phyloP scores from a whole-genome alignment of 2,329 filamentous ascomycete species.

The Dothideomycetidae sp. region DNA sequence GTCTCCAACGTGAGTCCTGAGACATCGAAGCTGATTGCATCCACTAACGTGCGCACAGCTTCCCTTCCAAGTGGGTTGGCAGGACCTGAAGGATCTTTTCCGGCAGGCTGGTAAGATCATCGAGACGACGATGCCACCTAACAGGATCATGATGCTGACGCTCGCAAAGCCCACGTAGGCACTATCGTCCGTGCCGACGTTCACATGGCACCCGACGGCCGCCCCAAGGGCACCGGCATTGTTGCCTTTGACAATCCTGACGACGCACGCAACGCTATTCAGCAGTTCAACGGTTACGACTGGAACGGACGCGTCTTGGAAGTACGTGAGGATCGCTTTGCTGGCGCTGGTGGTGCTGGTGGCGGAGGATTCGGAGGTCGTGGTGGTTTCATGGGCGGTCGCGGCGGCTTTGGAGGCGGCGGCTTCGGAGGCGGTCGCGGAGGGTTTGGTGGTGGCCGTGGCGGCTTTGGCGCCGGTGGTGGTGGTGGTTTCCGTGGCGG shows the following conservation, averaged over 20 bases:
- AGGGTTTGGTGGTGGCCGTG: conserved; percentile 30
- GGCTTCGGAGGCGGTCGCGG: conserved; percentile 30
- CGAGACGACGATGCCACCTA: neutral
- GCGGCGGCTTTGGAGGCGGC: conserved; percentile 23
- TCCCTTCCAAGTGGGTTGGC: conserved; percentile 94
- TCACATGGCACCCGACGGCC: conserved; percentile 77
- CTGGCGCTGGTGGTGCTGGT: conserved; percentile 39
- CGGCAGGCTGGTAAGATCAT: conserved; percentile 91
- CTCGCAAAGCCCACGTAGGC: conserved; percentile 39
- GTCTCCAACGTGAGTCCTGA: conserved; percentile 80
- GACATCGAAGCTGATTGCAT: conserved; percentile 17
- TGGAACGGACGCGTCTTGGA: conserved; percentile 92
- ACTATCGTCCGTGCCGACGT: conserved; percentile 90
- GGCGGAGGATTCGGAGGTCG: conserved; percentile 28
- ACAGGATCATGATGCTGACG: conserved; percentile 7
- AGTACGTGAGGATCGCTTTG: conserved; percentile 91
- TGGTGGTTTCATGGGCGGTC: conserved; percentile 21
- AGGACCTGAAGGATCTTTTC: conserved; percentile 97
- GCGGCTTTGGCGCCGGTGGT: conserved; percentile 23
- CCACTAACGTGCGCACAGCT: conserved; percentile 45
- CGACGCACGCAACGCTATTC: conserved; percentile 88
- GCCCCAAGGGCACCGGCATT: conserved; percentile 91
- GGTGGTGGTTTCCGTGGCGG: conserved; percentile 23
- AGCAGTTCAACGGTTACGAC: conserved; percentile 96
- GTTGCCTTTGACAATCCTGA: conserved; percentile 92